Evolutionary conservation across 2,329 filamentous ascomycete genomes (phyloP), one percentile per base, ranked within the genome.

Genomic region (Botryosphaeria dothidea): DNA sequence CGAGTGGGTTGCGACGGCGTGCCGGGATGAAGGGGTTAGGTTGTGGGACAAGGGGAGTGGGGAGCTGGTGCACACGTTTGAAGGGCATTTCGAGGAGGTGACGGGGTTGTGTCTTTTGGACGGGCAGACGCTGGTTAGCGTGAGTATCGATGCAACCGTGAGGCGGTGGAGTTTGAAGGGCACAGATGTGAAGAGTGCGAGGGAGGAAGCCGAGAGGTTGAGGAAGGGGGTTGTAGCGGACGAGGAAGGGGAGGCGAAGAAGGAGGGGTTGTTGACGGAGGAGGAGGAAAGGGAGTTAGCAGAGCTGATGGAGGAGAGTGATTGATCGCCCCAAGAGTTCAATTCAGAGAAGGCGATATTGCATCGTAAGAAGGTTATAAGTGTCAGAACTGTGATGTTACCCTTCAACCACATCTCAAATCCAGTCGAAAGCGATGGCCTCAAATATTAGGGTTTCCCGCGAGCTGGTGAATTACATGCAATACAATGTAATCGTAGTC

Each of bases 241-340:
- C 58, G 74, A 81, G 60, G 77, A 80, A 61, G 77, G 81, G 31
- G 77, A 81, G 65, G 75, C 75, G 67, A 80, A 79, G 61, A 84
- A 85, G 62, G 80, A 82, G 5, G 75, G 81, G 43, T 67, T 88
- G 73, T 80, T 97, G 78, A 97, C 93, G 4, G 90, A 87, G 13
- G 94, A 98, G 71, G 95, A 99, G 76, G 94, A 98, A 77, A 90
- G 91, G 4, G 95, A 98, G 77, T 82, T 99, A 68, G 93, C 92
- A 15, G 95, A 93, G 68, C 79, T 99, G 75, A 92, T 99, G 92
- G 92, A 89, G 65, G 89, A 92, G 67, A 84, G 86, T 70, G 89
- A 92, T 34, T 34, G 38, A 41, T 11, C 5, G 3, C 9, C 38
- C 17, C 15, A 3, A 41, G 9, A 13, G 4, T 41, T 41, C 31